Evolutionary conservation across 2,329 filamentous ascomycete species (phyloP).

Genomic region (Onygenales sp.): DNA sequence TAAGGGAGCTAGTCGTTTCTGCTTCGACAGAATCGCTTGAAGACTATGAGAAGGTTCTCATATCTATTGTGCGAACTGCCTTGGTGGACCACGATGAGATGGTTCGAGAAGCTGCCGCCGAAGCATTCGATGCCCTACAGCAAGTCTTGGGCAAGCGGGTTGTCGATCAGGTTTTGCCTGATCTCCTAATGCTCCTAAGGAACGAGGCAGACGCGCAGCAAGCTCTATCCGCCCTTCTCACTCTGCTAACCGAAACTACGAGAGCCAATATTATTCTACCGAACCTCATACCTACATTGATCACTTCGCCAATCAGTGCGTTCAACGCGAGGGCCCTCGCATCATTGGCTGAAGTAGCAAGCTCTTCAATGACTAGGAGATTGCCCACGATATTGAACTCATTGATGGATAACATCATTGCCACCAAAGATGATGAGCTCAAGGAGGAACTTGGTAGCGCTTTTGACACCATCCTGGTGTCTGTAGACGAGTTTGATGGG

Average conservation of each 20-base stretch:
- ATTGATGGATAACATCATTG: slow-evolving; percentile 83
- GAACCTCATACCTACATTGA: slow-evolving; percentile 87
- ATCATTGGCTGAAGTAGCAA: slow-evolving; percentile 84
- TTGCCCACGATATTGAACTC: slow-evolving; percentile 85
- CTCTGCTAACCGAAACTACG: slow-evolving; percentile 84
- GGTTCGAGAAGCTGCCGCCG: slow-evolving; percentile 88
- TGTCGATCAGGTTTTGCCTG: slow-evolving; percentile 89
- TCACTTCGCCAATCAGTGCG: slow-evolving; percentile 77
- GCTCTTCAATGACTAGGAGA: slow-evolving; percentile 80
- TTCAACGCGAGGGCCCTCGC: slow-evolving; percentile 95
- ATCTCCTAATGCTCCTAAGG: slow-evolving; percentile 80
- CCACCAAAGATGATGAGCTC: slow-evolving; percentile 62
- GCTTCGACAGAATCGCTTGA: slow-evolving; percentile 82
- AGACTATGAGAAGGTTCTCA: slow-evolving; percentile 89
- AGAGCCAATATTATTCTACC: slow-evolving; percentile 94
- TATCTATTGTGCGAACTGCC: slow-evolving; percentile 86
- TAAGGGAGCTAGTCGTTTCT: slow-evolving; percentile 85
- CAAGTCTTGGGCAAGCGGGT: slow-evolving; percentile 88
- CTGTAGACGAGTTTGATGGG: slow-evolving; percentile 92
- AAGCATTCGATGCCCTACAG: slow-evolving; percentile 93
- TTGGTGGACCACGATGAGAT: slow-evolving; percentile 83
- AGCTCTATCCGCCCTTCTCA: slow-evolving; percentile 83
- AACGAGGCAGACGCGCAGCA: slow-evolving; percentile 82
- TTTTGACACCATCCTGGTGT: slow-evolving; percentile 82
- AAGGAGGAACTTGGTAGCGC: slow-evolving; percentile 64